These are phyloP conservation scores for Aspergillus jensenii DNA, from an alignment of 2,329 filamentous ascomycete genomes.

Conservation along the genomic window DNA sequence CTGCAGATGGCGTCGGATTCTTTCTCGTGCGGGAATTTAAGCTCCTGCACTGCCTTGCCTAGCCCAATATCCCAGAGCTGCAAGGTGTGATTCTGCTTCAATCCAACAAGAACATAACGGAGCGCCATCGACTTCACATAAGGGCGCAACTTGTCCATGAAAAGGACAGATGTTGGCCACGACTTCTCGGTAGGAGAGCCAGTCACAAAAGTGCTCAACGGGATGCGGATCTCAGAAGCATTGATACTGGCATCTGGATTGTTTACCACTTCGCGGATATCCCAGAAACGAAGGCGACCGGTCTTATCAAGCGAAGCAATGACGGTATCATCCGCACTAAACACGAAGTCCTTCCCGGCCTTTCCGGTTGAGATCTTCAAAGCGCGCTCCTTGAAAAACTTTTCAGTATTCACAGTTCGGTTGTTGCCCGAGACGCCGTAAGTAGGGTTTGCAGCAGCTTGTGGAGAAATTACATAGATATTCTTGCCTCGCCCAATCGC, in stretches of 20 bases:
- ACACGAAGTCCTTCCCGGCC: constrained; percentile 96
- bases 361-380: constrained; percentile 96
- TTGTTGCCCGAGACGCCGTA: constrained; percentile 54
- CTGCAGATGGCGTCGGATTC: constrained; percentile 98
- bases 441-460: constrained; percentile 50
- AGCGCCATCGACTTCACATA: constrained; percentile 87
- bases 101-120: constrained; percentile 92
- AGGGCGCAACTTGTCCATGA: constrained; percentile 93
- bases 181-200: constrained; percentile 88
- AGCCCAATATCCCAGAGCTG: constrained; percentile 98
- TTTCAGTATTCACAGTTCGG: constrained; percentile 77
- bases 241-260: constrained; percentile 46
- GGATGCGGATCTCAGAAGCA: constrained; percentile 76
- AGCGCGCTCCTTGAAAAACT: constrained; percentile 80
- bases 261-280: constrained; percentile 74
- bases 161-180: constrained; percentile 92
- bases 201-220: constrained; percentile 81
- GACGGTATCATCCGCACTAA: constrained; percentile 92
- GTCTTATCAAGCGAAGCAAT: constrained; percentile 97
- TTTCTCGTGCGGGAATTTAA: constrained; percentile 93
- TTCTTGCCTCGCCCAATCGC: constrained; percentile 94
- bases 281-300: constrained; percentile 96
- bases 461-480: constrained; percentile 79
- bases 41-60: constrained; percentile 92
- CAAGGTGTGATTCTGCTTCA: constrained; percentile 98